Evolutionary conservation across 75 land plant genomes (phyloP).

Genomic region (Selaginella tamariscina): DNA sequence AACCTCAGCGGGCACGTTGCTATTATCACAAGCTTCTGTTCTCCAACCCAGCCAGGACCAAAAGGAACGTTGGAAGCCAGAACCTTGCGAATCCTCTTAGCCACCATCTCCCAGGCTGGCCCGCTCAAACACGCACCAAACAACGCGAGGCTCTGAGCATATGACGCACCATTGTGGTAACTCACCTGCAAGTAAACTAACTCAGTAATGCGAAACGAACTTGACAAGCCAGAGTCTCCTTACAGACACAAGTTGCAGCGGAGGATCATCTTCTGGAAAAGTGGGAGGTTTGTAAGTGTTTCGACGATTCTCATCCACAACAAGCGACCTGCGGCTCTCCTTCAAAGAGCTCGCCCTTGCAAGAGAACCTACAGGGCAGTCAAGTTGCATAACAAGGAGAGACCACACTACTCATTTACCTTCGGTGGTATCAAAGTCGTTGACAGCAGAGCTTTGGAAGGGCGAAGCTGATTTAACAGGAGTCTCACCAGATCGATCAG

Average conservation of each 20-base stretch:
- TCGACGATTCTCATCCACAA: slow-evolving; percentile 66
- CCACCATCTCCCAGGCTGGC: slow-evolving; percentile 65
- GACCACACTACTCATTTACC: not conserved
- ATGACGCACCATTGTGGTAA: slow-evolving; percentile 44
- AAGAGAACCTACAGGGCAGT: slow-evolving; percentile 33
- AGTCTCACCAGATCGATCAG: not conserved
- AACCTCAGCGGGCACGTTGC: slow-evolving; percentile 17
- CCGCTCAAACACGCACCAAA: slow-evolving; percentile 70
- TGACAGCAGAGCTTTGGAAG: not conserved
- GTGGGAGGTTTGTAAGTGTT: slow-evolving; percentile 40
- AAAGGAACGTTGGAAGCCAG: slow-evolving; percentile 56
- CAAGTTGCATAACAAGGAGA: not conserved
- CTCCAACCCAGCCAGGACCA: slow-evolving; percentile 97
- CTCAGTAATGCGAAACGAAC: not conserved
- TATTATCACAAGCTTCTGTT: slow-evolving; percentile 33
- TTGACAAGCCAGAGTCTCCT: not conserved
- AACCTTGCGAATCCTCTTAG: slow-evolving; percentile 42
- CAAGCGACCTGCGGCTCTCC: slow-evolving; percentile 42
- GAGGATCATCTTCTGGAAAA: slow-evolving; percentile 18
- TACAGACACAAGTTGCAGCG: not conserved
- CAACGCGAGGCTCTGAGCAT: slow-evolving; percentile 84
- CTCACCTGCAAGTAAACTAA: slow-evolving; percentile 25
- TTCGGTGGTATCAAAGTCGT: not conserved
- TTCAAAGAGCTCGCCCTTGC: slow-evolving; percentile 27
- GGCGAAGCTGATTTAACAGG: not conserved